A percentile compares a stretch with the other conserved stretches of the same genome.
Conservation (phyloP, 1,284 basidiomycete genomes). For the Trichosporon sp. region DNA sequence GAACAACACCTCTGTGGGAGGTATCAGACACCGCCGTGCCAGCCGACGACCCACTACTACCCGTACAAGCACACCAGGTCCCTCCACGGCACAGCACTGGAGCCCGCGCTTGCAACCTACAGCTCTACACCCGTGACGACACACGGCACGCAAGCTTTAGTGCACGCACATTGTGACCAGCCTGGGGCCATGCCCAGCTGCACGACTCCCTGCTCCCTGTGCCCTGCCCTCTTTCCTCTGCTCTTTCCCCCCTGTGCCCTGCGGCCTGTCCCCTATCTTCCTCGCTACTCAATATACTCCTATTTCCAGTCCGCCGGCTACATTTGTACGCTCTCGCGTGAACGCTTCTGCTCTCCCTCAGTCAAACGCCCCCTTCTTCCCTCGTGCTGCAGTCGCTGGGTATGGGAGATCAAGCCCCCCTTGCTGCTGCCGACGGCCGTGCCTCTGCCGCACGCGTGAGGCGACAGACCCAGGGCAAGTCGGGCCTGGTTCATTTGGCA, state of each 20-base stretch:
- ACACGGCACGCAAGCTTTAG: constrained; percentile 11
- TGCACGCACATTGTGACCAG: constrained; percentile 4
- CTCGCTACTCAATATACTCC: not conserved
- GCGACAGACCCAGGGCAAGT: not conserved
- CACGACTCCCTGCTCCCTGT: constrained; percentile 2
- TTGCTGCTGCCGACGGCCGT: too few relatives aligned
- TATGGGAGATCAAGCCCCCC: too few relatives aligned
- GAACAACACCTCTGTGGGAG: not conserved
- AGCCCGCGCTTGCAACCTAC: not conserved
- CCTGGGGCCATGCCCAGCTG: not conserved
- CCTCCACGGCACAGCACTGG: not conserved
- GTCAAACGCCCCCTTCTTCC: too few relatives aligned
- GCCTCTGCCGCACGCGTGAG: not conserved
- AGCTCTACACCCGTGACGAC: not conserved
- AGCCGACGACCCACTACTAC: constrained; percentile 4
- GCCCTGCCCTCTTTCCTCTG: not conserved
- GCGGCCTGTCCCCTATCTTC: not conserved
- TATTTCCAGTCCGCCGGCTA: not conserved
- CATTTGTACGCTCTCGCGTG: not conserved
- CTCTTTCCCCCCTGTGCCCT: not conserved
- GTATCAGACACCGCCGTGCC: not conserved
- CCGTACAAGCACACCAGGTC: not conserved
- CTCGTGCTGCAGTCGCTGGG: too few relatives aligned
- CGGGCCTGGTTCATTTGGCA: not conserved
- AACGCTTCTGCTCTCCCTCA: not conserved